A percentile compares a stretch with the other conserved stretches of the same genome.
These are phyloP conservation scores for Penicillium decumbens DNA, from an alignment of 2,329 filamentous ascomycete species.

Conservation along the genomic window DNA sequence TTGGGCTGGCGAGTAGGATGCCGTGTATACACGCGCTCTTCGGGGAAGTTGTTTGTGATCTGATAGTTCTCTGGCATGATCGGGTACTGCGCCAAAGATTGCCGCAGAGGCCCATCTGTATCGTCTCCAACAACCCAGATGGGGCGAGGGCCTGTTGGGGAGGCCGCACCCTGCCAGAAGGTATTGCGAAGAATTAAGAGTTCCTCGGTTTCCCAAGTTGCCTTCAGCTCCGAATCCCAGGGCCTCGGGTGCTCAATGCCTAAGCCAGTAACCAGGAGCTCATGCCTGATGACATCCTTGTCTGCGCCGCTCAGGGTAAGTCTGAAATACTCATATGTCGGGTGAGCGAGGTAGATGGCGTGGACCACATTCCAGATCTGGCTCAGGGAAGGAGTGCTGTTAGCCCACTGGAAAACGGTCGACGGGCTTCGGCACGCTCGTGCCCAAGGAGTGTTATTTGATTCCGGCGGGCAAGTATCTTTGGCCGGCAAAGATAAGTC, in stretches of 20 bases:
- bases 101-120: conserved; percentile 26
- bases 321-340: conserved; percentile 44
- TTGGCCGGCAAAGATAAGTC: conserved; percentile 28
- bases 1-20: conserved; percentile 70
- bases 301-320: conserved; percentile 37
- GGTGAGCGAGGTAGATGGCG: conserved; percentile 43
- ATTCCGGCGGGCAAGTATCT: conserved; percentile 16
- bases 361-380: conserved; percentile 49
- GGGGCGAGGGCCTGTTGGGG: conserved; percentile 61
- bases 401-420: conserved; percentile 41
- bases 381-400: conserved; percentile 38
- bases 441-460: conserved; percentile 39
- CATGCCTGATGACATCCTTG: conserved; percentile 35
- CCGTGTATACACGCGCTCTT: conserved; percentile 54
- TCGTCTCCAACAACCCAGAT: conserved; percentile 54
- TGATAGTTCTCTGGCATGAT: conserved; percentile 34
- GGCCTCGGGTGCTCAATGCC: conserved; percentile 23
- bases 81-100: conserved; percentile 27
- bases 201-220: conserved; percentile 24
- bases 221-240: conserved; percentile 20
- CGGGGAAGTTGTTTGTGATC: conserved; percentile 48
- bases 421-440: conserved; percentile 44
- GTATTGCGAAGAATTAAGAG: conserved; percentile 51
- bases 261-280: conserved; percentile 37
- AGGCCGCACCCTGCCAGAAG: conserved; percentile 68